These are phyloP conservation scores for Phytophthora fragariae DNA, from an alignment of 352 stramenopile species.

Conservation along the genomic window DNA sequence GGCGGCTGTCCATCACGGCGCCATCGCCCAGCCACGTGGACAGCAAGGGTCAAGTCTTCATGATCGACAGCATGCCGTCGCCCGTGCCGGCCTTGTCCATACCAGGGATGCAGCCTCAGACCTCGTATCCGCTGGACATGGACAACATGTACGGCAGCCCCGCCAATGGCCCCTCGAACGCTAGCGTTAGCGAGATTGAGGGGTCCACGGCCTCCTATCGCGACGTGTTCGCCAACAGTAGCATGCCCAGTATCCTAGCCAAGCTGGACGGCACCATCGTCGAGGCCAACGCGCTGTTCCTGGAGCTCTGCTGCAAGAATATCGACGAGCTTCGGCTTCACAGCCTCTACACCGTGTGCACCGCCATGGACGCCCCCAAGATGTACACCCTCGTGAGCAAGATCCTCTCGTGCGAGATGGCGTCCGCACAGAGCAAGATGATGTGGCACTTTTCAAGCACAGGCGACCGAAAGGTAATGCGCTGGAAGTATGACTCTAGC, in stretches of 20 bases:
- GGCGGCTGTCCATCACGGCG: slow-evolving; percentile 60
- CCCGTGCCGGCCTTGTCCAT: slow-evolving; percentile 76
- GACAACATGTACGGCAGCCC: slow-evolving; percentile 46
- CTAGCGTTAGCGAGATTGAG: slow-evolving; percentile 57
- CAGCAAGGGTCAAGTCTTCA: slow-evolving; percentile 63
- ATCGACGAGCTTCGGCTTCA: slow-evolving; percentile 81
- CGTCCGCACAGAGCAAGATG: slow-evolving; percentile 86
- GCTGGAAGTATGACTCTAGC: too few species aligned
- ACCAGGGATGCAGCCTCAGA: slow-evolving; percentile 57
- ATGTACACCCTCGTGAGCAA: slow-evolving; percentile 86
- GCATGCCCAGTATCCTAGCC: slow-evolving; percentile 78
- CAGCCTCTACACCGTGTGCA: slow-evolving; percentile 86
- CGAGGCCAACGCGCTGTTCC: slow-evolving; percentile 78
- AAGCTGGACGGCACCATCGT: slow-evolving; percentile 86
- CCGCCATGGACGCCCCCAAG: slow-evolving; percentile 74
- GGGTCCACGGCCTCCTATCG: slow-evolving; percentile 74
- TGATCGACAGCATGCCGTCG: slow-evolving; percentile 83
- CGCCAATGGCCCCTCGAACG: slow-evolving; percentile 25
- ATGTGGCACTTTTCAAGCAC: slow-evolving; percentile 82
- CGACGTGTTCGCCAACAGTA: slow-evolving; percentile 80
- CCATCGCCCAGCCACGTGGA: slow-evolving; percentile 46
- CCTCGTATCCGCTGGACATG: slow-evolving; percentile 72
- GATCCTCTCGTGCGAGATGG: slow-evolving; percentile 79
- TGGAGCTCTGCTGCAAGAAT: slow-evolving; percentile 83
- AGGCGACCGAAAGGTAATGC: slow-evolving; percentile 69